These are phyloP conservation scores for Urtica urens DNA, from an alignment of 306 rosid genomes.

Conservation along the genomic window DNA sequence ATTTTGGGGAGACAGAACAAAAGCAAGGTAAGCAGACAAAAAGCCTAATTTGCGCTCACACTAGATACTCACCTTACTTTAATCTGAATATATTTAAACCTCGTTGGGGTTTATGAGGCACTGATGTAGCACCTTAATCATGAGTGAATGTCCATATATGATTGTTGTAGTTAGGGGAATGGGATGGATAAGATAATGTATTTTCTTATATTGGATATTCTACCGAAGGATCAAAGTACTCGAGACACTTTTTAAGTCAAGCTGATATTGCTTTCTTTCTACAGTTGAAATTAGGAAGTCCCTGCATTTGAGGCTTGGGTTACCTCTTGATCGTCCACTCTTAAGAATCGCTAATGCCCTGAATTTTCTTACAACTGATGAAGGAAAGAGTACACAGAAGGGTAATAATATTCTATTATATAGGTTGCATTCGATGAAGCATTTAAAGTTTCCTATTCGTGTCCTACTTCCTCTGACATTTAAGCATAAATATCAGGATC, in stretches of 20 bases:
- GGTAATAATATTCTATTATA: constrained; percentile 31
- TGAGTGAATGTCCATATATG: no score
- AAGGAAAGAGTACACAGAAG: constrained; percentile 33
- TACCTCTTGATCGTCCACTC: constrained; percentile 86
- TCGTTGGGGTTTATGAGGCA: background rate
- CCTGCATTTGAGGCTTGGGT: constrained; percentile 71
- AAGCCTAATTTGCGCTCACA: constrained; percentile 13
- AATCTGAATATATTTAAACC: no score
- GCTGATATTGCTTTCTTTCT: constrained; percentile 18
- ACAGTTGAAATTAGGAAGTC: constrained; percentile 82
- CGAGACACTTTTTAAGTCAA: background rate
- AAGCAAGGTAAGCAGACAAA: constrained; percentile 61
- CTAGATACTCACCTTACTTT: no score
- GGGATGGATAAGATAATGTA: no score
- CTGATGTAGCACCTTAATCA: background rate
- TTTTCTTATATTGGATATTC: no score
- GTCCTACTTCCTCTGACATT: background rate
- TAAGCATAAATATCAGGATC: constrained; percentile 39
- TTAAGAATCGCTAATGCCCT: constrained; percentile 77
- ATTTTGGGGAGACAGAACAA: constrained; percentile 91
- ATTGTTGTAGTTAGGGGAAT: no score
- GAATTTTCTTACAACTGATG: constrained; percentile 36
- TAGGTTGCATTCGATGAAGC: background rate
- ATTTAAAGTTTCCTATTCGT: constrained; percentile 1
- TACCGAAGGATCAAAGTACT: background rate